phyloP scores from a whole-genome alignment of 108 stramenopile species.

The Skeletonema grethae region DNA sequence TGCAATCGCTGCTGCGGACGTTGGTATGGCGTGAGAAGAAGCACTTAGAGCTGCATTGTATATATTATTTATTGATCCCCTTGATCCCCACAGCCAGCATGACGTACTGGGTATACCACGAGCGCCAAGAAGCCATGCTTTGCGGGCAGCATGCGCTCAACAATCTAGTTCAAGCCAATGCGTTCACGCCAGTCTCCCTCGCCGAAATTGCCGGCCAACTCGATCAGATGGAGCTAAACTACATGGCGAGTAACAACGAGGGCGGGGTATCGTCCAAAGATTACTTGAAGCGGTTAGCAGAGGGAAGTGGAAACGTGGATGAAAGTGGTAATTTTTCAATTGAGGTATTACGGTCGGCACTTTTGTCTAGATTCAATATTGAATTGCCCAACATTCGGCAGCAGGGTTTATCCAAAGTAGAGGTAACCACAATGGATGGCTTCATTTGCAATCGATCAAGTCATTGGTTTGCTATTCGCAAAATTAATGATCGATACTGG shows the following conservation, averaged over 20 bases:
- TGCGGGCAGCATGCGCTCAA: slow-evolving; percentile 95
- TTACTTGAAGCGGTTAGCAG: slow-evolving; percentile 65
- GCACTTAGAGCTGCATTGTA: too few relatives aligned
- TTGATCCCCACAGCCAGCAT: not conserved
- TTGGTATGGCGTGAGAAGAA: too few relatives aligned
- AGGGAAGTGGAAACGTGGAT: slow-evolving; percentile 82
- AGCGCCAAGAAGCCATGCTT: slow-evolving; percentile 82
- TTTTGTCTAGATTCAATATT: slow-evolving; percentile 47
- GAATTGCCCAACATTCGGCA: slow-evolving; percentile 58
- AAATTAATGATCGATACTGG: slow-evolving; percentile 82
- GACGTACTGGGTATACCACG: slow-evolving; percentile 86
- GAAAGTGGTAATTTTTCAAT: slow-evolving; percentile 83
- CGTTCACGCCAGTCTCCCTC: slow-evolving; percentile 68
- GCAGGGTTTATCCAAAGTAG: slow-evolving; percentile 44
- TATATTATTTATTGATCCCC: too few relatives aligned
- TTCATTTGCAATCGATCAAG: slow-evolving; percentile 75
- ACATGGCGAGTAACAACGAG: slow-evolving; percentile 81
- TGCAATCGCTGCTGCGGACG: too few relatives aligned
- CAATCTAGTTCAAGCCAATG: slow-evolving; percentile 77
- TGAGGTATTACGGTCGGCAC: slow-evolving; percentile 73
- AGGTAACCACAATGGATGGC: slow-evolving; percentile 70
- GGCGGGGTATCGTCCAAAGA: slow-evolving; percentile 71
- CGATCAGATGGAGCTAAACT: slow-evolving; percentile 81
- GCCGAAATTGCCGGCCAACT: slow-evolving; percentile 82
- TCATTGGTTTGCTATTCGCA: slow-evolving; percentile 92